Evolutionary conservation across 2,329 filamentous ascomycete species (phyloP), one percentile per base, ranked within the genome.

Genomic region (Colletotrichum tabaci): DNA sequence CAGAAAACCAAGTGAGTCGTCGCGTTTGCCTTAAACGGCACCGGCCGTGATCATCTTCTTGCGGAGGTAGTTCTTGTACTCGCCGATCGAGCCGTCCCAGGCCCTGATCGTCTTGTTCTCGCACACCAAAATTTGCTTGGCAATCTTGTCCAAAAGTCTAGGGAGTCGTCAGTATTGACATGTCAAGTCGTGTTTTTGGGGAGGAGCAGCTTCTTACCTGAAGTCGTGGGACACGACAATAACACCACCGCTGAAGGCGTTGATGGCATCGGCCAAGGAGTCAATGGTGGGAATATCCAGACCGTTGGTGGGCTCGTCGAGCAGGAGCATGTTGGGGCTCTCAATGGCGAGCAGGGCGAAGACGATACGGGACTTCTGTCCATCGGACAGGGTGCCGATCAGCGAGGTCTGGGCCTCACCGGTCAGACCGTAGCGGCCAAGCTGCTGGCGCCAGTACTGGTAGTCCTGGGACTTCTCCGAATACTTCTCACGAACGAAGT

Each of bases 281-380:
- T 99, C 96, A 80, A 99, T 99, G 65, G 96, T 98, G 40, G 96
- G 95, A 76, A 99, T 99, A 89, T 99, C 96, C 74, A 99, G 88
- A 90, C 96, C 96, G 91, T 99, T 99, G 82, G 96, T 99, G 83
- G 96, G 97, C 87, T 99, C 96, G 87, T 99, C 96, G 67, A 99
- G 91, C 77, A 99, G 85, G 77, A 99, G 86, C 96, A 99, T 99
- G 89, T 99, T 99, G 77, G 96, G 96, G 38, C 91, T 87, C 78
- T 99, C 96, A 76, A 99, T 98, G 75, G 96, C 96, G 75, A 99
- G 87, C 77, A 99, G 88, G 50, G 96, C 96, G 82, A 99, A 99
- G 52, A 99, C 96, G 80, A 99, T 98, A 89, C 97, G 93, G 80
- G 92, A 95, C 90, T 97, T 97, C 86, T 99, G 96, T 66, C 96